Evolutionary conservation across 164 flowering plant species (phyloP).

Genomic region (Vitis rupestris): DNA sequence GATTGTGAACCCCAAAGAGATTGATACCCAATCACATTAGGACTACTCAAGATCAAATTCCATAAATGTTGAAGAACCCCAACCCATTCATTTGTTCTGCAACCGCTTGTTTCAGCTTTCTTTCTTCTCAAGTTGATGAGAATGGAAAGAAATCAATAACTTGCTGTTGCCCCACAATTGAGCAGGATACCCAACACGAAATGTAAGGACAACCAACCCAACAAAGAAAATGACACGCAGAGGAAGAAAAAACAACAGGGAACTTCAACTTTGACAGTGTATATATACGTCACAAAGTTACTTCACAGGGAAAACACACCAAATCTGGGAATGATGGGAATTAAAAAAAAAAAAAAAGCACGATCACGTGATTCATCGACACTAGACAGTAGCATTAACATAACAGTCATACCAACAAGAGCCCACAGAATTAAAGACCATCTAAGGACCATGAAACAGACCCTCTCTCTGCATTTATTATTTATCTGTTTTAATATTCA

Average conservation of each 20-base stretch:
- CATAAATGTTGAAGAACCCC: constrained; percentile 18
- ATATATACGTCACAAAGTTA: not conserved
- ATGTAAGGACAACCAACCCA: not conserved
- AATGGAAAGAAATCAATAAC: constrained; percentile 4
- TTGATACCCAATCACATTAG: not conserved
- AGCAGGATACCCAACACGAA: constrained; percentile 1
- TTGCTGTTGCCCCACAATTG: not conserved
- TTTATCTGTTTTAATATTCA: too few species aligned
- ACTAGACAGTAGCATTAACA: constrained; percentile 5
- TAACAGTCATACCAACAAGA: constrained; percentile 4
- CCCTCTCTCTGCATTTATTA: not conserved
- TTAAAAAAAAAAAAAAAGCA: constrained; percentile 13
- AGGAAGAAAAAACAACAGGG: not conserved
- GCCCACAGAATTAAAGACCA: constrained; percentile 22
- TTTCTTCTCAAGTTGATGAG: not conserved
- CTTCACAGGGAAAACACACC: not conserved
- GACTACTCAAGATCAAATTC: not conserved
- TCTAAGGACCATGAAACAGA: constrained; percentile 9
- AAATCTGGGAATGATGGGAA: not conserved
- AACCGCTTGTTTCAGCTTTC: constrained; percentile 2
- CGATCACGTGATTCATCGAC: constrained; percentile 24
- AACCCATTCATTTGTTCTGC: not conserved
- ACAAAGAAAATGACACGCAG: not conserved
- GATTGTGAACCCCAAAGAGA: not conserved
- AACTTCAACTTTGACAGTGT: not conserved